Evolutionary conservation across 106 monocot species (phyloP).

Genomic region (Phalaenopsis equestris): DNA sequence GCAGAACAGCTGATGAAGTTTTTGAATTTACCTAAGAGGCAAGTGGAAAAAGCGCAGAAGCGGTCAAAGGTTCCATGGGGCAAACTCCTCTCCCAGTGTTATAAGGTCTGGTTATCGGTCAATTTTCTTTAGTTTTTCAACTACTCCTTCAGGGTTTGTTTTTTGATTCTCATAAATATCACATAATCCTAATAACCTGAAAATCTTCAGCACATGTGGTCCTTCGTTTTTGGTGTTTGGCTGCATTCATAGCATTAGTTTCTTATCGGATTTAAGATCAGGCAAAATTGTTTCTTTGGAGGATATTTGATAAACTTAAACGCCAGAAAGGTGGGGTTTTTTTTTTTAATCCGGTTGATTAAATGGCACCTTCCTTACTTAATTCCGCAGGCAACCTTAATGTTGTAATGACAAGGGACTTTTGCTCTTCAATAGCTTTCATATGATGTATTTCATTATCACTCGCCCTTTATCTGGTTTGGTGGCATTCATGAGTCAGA

Average conservation of each 20-base stretch:
- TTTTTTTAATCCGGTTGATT: not conserved
- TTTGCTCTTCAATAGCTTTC: not conserved
- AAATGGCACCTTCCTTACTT: not conserved
- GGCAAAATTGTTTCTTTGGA: not conserved
- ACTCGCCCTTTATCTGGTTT: not conserved
- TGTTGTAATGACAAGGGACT: not conserved
- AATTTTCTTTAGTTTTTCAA: not conserved
- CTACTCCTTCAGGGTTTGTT: not conserved
- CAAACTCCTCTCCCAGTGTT: conserved; percentile 39
- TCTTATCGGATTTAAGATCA: not conserved
- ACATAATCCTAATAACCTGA: not conserved
- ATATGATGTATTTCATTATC: not conserved
- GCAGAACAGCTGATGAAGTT: conserved; percentile 15
- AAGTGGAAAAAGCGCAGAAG: conserved; percentile 6
- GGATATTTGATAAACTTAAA: not conserved
- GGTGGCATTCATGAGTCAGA: not conserved
- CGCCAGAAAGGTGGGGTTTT: not conserved
- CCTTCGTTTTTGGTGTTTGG: not conserved
- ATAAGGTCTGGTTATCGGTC: conserved; percentile 21
- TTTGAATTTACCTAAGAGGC: conserved; percentile 7
- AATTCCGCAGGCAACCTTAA: not conserved
- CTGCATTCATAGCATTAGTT: not conserved
- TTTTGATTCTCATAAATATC: not conserved
- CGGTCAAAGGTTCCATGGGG: conserved; percentile 28
- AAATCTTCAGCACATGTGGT: not conserved